Evolutionary conservation across 208 protist genomes (phyloP), one percentile per base, ranked within the genome.

Genomic region (Porcisia deanei): DNA sequence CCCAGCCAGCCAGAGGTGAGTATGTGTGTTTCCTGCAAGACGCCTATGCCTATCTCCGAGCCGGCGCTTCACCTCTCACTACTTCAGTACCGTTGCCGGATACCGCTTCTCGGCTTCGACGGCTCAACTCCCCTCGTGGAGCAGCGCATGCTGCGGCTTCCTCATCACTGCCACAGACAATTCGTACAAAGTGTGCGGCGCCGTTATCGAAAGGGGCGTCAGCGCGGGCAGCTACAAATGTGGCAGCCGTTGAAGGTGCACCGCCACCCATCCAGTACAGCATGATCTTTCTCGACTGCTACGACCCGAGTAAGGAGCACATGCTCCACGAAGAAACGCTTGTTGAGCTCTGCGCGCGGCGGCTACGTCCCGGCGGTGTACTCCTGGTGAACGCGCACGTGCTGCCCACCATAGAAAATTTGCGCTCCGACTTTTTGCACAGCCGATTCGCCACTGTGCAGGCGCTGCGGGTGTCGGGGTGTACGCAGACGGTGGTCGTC

Each of bases 231-330:
- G 16, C 20, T 0, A 18, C 41, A 66, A 66, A 12, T 5, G 37
- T n/a, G 65, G n/a, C 65, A 70, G 12, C 65, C 22, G 63, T 20
- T 16, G 73, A 43, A 7, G 73, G 16, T 30, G 59, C 49, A n/a
- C 16, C 30, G 54, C 5, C 41, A 52, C 37, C 37, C n/a, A 30
- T 55, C 45, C 61, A 74, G 69, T 95, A 96, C 77, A 82, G 79
- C 39, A 77, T 96, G 55, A 88, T 96, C 30, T 93, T 94, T 73
- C 80, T 96, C 0, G 92, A 96, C 74, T 96, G 92, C 82, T 96
- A 94, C 73, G 92, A 96, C 77, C 89, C 92, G 1, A 64, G 85
- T 55, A 76, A 78, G 4, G 92, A 94, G 60, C 72, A 55, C 41
- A 96, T 96, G 92, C 86, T 96, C 85, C 85, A 91, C 70, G 88